Evolutionary conservation across 768 basidiomycete species (phyloP).

Genomic region (Suillus sp.): DNA sequence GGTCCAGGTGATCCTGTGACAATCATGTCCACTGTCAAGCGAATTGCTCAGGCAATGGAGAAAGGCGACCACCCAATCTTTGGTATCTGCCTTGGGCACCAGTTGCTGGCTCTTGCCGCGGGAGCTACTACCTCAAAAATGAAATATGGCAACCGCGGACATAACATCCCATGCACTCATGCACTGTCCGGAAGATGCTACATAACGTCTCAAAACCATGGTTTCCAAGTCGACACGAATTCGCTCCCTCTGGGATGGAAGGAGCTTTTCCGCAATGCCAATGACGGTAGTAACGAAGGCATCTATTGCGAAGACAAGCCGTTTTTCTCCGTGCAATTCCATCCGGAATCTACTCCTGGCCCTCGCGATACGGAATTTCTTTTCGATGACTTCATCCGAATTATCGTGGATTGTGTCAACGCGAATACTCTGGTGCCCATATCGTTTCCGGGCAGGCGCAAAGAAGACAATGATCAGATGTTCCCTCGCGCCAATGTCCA

Average conservation of each 20-base stretch:
- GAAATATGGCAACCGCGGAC: conserved; percentile 99
- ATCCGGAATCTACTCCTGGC: conserved; percentile 95
- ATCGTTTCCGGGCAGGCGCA: conserved; percentile 74
- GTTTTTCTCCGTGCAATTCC: conserved; percentile 99
- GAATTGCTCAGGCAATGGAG: conserved; percentile 67
- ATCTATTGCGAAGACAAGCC: conserved; percentile 92
- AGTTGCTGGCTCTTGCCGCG: conserved; percentile 91
- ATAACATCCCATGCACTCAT: conserved; percentile 98
- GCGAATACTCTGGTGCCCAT: conserved; percentile 60
- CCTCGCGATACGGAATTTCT: conserved; percentile 98
- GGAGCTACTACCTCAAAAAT: conserved; percentile 96
- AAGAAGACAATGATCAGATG: conserved; percentile 78
- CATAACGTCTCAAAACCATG: conserved; percentile 99
- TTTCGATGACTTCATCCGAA: conserved; percentile 95
- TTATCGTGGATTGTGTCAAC: conserved; percentile 71
- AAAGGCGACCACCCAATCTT: conserved; percentile 87
- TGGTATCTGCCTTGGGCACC: conserved; percentile 98
- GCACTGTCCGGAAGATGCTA: conserved; percentile 94
- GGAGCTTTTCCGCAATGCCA: conserved; percentile 94
- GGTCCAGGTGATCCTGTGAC: conserved; percentile 96
- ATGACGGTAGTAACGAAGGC: conserved; percentile 97
- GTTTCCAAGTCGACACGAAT: conserved; percentile 86
- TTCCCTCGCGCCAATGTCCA: conserved; percentile 75
- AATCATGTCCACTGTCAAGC: conserved; percentile 68
- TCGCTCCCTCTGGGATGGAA: conserved; percentile 87